These are phyloP conservation scores for Magnusiomyces ingens DNA, from an alignment of 1,139 yeast genomes.

Conservation along the genomic window DNA sequence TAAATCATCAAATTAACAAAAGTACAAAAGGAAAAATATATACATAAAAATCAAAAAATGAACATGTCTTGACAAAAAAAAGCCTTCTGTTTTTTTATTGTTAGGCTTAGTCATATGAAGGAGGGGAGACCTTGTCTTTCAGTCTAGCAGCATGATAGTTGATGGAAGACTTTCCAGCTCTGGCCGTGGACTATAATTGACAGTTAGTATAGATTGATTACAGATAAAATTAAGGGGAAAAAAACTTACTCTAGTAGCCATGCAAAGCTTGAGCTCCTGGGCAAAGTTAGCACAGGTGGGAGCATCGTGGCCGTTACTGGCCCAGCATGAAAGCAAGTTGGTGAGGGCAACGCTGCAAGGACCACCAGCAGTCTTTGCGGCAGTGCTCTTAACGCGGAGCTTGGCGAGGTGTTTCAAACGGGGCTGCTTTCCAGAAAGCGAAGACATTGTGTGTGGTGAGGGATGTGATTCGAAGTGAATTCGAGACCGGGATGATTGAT, in stretches of 20 bases:
- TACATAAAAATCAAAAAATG: no score
- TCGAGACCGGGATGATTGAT: background rate
- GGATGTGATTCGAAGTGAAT: background rate
- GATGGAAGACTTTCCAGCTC: conserved; percentile 44
- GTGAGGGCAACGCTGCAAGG: conserved; percentile 81
- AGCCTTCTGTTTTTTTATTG: no score
- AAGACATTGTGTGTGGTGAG: conserved; percentile 7
- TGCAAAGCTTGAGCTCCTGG: conserved; percentile 48
- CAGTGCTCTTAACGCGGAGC: conserved; percentile 62
- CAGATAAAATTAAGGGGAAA: no score
- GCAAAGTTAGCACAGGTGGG: conserved; percentile 59
- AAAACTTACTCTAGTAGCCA: conserved; percentile 36
- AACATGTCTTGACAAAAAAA: no score
- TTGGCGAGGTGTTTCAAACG: conserved; percentile 71
- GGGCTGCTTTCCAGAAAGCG: conserved; percentile 24
- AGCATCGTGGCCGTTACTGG: conserved; percentile 84
- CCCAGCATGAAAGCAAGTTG: conserved; percentile 88
- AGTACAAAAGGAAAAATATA: no score
- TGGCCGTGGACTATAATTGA: conserved; percentile 16
- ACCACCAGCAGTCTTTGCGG: conserved; percentile 50
- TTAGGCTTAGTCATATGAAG: conserved; percentile 56
- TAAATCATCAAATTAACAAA: no score
- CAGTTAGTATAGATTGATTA: conserved; percentile 9
- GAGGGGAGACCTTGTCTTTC: conserved; percentile 70
- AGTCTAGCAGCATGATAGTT: conserved; percentile 82